phyloP scores from a whole-genome alignment of 129 eudicot species.

The Smallanthus sonchifolius region DNA sequence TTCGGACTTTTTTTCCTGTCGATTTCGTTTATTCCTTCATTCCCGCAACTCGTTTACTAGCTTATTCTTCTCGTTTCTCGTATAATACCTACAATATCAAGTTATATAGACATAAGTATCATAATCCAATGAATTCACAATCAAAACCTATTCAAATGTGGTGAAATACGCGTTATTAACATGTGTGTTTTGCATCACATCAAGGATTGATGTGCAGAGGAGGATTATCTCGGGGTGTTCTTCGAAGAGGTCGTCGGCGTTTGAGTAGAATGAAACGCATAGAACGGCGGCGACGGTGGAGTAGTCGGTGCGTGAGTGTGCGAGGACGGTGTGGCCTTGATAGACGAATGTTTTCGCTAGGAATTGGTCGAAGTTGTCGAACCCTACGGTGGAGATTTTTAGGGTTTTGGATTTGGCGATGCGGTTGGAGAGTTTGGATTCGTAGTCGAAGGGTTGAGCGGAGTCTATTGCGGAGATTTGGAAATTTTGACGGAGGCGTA shows the following conservation, averaged over 20 bases:
- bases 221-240: conserved; percentile 86
- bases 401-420: conserved; percentile 45
- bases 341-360: conserved; percentile 59
- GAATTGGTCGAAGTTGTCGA: conserved; percentile 86
- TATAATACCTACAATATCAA: too few species aligned
- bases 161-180: too few species aligned
- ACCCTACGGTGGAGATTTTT: conserved; percentile 68
- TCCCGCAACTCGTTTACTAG: too few species aligned
- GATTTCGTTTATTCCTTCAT: too few species aligned
- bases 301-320: conserved; percentile 74
- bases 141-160: too few species aligned
- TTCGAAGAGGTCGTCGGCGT: conserved; percentile 75
- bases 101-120: too few species aligned
- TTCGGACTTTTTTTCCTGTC: too few species aligned
- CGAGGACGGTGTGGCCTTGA: conserved; percentile 79
- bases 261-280: conserved; percentile 49
- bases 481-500: conserved; percentile 24
- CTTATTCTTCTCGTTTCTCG: too few species aligned
- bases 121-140: too few species aligned
- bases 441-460: conserved; percentile 71
- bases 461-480: conserved; percentile 57
- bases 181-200: too few species aligned
- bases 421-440: conserved; percentile 43
- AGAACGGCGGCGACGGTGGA: conserved; percentile 38
- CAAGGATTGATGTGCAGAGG: conserved; percentile 69